Evolutionary conservation across 2,329 filamentous ascomycete genomes (phyloP), one percentile per base, ranked within the genome.

Genomic region (Aspergillus puulaauensis): DNA sequence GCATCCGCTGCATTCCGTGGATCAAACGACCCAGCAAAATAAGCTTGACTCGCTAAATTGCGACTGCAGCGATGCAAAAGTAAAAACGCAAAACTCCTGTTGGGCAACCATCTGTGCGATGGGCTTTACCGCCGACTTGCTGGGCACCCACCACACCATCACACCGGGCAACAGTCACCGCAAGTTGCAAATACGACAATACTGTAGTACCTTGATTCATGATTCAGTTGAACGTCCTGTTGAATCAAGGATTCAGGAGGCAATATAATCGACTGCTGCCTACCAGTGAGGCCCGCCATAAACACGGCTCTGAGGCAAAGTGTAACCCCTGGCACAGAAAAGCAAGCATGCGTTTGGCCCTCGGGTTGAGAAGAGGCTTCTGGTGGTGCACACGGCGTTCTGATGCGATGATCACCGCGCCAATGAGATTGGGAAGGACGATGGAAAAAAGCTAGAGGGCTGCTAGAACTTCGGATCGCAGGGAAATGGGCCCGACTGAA

Each of bases 141-240:
- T 72, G 70, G 70, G 70, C 70, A 72, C 65, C 70, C 70, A 72
- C 64, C 62, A 60, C 61, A 58, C 61, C 61, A 44, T 52, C 35
- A 45, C 40, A n/a, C 39, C 27, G 49, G 53, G 46, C 57, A 48
- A 41, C 57, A 21, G 44, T 47, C 23, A 48, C 62, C 62, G 61
- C 62, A 63, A 61, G 51, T 63, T 63, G 12, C 3, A 37, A 37
- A 37, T 37, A 37, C 35, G 35, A 37, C 35, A 11, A 11, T 11
- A 31, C 27, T 31, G 27, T 11, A 11, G 27, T 11, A 8, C 24
- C 24, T 27, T 7, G 3, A 31, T 31, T 31, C 27, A 9, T 1
- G 27, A 8, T 11, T 31, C 3, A 11, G 27, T 31, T 31, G 27
- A 11, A 31, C 27, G 9, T 11, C 2, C 23, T 1, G 23, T 2